phyloP scores from a whole-genome alignment of 305 asterid species.

The Plantago rigida region DNA sequence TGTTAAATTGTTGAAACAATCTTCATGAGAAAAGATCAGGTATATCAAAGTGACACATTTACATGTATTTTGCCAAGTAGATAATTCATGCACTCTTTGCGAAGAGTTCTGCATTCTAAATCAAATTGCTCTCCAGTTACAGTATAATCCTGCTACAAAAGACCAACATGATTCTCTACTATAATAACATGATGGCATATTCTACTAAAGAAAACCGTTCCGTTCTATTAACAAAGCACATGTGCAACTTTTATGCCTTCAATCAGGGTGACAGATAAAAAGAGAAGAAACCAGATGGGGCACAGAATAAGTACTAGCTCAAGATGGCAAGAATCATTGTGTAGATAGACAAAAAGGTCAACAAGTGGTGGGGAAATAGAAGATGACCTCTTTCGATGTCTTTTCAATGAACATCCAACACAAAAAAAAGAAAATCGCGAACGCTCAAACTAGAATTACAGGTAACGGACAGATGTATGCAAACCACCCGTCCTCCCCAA shows the following conservation, averaged over 20 bases:
- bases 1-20: conserved; percentile 3
- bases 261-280: not conserved
- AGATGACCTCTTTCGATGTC: not conserved
- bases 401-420: not conserved
- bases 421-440: not conserved
- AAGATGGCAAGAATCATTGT: not conserved
- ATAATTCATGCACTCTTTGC: too few species aligned
- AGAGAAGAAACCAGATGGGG: not conserved
- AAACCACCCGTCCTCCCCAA: not conserved
- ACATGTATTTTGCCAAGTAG: not conserved
- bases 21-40: not conserved
- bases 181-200: too few species aligned
- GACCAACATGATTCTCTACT: not conserved
- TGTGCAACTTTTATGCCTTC: too few species aligned
- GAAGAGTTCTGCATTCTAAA: not conserved
- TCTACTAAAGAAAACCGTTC: too few species aligned
- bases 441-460: too few species aligned
- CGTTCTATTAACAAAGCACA: too few species aligned
- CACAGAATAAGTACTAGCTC: not conserved
- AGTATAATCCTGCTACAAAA: not conserved
- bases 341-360: conserved; percentile 1
- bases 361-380: not conserved
- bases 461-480: not conserved
- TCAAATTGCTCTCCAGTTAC: not conserved
- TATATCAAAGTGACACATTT: not conserved